Conservation (phyloP, 1,284 basidiomycete genomes). For the Leccinum variabile region DNA sequence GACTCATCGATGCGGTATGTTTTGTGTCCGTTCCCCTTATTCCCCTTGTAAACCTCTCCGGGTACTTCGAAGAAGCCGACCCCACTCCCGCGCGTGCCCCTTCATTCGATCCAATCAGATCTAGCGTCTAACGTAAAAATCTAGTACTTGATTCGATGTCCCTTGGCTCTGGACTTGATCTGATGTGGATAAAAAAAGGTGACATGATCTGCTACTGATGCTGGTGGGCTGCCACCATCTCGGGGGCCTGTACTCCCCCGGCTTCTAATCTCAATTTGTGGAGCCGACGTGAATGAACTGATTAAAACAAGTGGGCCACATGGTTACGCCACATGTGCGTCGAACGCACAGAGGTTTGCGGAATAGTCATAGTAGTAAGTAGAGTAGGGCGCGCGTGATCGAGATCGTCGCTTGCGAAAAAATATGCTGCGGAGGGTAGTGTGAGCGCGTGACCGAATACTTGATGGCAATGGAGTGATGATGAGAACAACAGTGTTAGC, state of each 20-base stretch:
- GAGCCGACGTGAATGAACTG: background rate
- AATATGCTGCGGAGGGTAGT: background rate
- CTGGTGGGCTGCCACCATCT: background rate
- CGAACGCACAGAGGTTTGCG: background rate
- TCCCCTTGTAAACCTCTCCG: background rate
- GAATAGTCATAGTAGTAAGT: background rate
- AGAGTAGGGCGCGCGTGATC: background rate
- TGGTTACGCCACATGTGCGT: background rate
- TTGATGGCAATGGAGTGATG: background rate
- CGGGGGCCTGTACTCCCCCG: background rate
- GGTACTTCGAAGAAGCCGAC: background rate
- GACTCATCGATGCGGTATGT: background rate
- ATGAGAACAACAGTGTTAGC: background rate
- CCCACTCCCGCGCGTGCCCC: background rate
- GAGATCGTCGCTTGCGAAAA: background rate
- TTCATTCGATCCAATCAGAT: background rate
- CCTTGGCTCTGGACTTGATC: background rate
- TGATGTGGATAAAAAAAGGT: background rate
- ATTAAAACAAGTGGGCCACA: background rate
- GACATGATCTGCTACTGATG: background rate
- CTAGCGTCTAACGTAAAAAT: background rate
- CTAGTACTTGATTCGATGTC: background rate
- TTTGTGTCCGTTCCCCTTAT: background rate
- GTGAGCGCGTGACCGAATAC: background rate
- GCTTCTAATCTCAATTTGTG: background rate